Conservation (phyloP, 2,329 filamentous ascomycete species). For the Nemania diffusa region DNA sequence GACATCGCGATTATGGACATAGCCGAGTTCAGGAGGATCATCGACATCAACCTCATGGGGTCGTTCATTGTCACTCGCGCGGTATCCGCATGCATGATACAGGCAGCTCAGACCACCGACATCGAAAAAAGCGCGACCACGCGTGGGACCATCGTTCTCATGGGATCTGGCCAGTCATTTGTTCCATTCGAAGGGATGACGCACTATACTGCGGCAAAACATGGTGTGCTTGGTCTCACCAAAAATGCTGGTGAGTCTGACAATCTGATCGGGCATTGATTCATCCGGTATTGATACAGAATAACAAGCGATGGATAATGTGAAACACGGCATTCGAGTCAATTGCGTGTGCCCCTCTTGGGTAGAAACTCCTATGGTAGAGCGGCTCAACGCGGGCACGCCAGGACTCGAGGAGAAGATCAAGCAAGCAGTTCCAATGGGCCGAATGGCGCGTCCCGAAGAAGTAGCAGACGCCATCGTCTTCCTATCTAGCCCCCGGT, state of each 20-base stretch:
- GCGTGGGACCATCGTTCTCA: background rate
- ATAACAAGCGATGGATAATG: background rate
- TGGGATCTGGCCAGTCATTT: background rate
- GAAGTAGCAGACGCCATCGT: background rate
- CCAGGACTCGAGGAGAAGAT: background rate
- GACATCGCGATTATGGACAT: no score
- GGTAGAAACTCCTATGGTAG: background rate
- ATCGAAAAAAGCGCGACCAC: no score
- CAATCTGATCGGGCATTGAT: no score
- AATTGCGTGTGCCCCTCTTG: background rate
- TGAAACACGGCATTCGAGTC: background rate
- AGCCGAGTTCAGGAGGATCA: no score
- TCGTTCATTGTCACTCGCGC: background rate
- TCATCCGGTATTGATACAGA: no score
- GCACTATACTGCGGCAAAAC: background rate
- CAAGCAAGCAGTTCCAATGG: background rate
- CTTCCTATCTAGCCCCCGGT: background rate
- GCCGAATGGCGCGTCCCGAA: background rate
- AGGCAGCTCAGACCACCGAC: no score
- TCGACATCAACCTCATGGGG: background rate
- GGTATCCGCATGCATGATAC: no score
- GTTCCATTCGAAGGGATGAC: background rate
- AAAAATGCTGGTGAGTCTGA: slow-evolving; percentile 2
- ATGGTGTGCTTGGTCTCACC: background rate
- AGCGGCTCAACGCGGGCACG: background rate